These are phyloP conservation scores for Dioszegia crocea DNA, from an alignment of 768 basidiomycete species.

Conservation along the genomic window DNA sequence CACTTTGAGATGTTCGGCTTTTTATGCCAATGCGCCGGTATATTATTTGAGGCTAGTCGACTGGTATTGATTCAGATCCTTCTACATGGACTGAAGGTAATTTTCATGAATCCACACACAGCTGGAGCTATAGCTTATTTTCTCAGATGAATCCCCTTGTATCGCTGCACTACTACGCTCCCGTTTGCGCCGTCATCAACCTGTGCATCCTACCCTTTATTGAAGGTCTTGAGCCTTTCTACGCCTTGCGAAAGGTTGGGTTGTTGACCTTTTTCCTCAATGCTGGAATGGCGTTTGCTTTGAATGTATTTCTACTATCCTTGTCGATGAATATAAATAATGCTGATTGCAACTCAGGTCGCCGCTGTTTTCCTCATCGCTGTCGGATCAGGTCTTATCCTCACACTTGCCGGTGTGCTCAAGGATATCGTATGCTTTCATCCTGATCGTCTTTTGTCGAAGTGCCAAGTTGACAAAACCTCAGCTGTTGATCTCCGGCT, in stretches of 20 bases:
- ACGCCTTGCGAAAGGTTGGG: conserved; percentile 63
- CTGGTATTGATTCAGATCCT: conserved; percentile 98
- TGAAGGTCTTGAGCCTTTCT: conserved; percentile 86
- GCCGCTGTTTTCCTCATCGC: conserved; percentile 94
- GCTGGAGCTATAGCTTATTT: conserved; percentile 2
- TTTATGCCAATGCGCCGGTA: conserved; percentile 79
- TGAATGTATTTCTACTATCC: too few species aligned
- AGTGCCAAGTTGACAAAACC: background rate
- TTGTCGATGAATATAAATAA: background rate
- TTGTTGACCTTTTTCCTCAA: conserved; percentile 73
- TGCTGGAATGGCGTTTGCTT: conserved; percentile 77
- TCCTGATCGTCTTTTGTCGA: background rate
- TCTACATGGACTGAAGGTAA: conserved; percentile 76
- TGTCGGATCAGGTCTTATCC: conserved; percentile 68
- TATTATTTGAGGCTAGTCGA: conserved; percentile 77
- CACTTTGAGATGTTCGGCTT: conserved; percentile 84
- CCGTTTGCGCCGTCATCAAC: conserved; percentile 85
- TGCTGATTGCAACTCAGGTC: conserved; percentile 53
- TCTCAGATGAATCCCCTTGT: conserved; percentile 92
- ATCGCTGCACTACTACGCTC: conserved; percentile 65
- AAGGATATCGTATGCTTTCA: conserved; percentile 57
- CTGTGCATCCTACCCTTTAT: conserved; percentile 80
- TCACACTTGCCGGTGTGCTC: conserved; percentile 91
- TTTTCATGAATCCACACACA: background rate
- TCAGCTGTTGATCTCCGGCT: conserved; percentile 77